Evolutionary conservation across 2,329 filamentous ascomycete genomes (phyloP).

Genomic region (Rutstroemia sp.): DNA sequence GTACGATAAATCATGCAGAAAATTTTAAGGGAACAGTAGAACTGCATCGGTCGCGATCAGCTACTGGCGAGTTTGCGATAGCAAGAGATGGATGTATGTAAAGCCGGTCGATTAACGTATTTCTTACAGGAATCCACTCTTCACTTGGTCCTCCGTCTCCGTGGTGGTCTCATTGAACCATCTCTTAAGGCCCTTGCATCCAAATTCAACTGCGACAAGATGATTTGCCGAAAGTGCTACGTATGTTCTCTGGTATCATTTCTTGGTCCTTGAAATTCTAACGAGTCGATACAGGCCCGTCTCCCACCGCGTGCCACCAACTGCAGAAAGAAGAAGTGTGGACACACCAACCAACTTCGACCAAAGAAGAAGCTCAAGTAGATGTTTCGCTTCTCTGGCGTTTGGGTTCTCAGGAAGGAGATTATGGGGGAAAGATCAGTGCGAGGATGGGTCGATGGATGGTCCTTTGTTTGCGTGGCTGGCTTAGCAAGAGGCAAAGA

Average conservation of each 20-base stretch:
- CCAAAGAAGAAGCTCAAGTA: slow-evolving; percentile 99
- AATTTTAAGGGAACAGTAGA: not conserved
- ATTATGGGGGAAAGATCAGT: slow-evolving; percentile 4
- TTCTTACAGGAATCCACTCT: slow-evolving; percentile 80
- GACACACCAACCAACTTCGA: slow-evolving; percentile 99
- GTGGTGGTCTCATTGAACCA: slow-evolving; percentile 98
- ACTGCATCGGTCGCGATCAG: not conserved
- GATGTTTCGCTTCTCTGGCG: slow-evolving; percentile 39
- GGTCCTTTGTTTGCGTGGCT: slow-evolving; percentile 19
- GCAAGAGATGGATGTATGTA: not conserved
- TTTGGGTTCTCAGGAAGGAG: slow-evolving; percentile 18
- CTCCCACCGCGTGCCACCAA: slow-evolving; percentile 98
- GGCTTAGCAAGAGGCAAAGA: slow-evolving; percentile 10
- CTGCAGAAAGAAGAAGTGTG: slow-evolving; percentile 99
- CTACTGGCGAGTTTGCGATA: not conserved
- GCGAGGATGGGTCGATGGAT: slow-evolving; percentile 11
- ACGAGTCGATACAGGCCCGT: slow-evolving; percentile 47
- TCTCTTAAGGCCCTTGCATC: slow-evolving; percentile 96
- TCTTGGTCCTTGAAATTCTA: slow-evolving; percentile 13
- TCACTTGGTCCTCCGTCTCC: slow-evolving; percentile 95
- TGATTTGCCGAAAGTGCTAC: slow-evolving; percentile 99
- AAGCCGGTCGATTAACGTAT: slow-evolving; percentile 15
- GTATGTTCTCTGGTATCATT: slow-evolving; percentile 46
- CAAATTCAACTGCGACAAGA: slow-evolving; percentile 99
- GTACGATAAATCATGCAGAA: slow-evolving; percentile 35